Percentiles rank a stretch among this genome's conserved stretches.
These are phyloP conservation scores for Aspergillus costaricaensis DNA, from an alignment of 2,329 filamentous ascomycete genomes.

Conservation along the genomic window DNA sequence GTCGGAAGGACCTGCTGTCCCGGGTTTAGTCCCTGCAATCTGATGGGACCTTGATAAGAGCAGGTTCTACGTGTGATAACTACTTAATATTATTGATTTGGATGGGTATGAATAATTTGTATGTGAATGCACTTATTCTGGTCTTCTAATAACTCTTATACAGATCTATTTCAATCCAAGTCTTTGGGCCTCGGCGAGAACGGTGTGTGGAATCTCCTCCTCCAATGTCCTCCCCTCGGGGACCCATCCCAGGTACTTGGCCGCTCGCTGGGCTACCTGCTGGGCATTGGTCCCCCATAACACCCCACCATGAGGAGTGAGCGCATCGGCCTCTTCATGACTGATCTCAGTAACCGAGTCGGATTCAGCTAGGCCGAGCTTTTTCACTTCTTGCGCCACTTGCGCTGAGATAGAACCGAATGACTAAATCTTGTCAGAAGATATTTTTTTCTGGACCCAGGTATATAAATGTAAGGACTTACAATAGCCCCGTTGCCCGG, in stretches of 20 bases:
- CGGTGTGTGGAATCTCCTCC: conserved; percentile 28
- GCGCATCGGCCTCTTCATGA: conserved; percentile 26
- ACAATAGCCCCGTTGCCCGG: conserved; percentile 28
- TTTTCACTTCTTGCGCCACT: conserved; percentile 24
- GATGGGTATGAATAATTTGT: no score
- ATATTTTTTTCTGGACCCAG: no score
- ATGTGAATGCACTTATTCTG: no score
- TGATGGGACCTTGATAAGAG: neutral
- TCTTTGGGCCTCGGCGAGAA: conserved; percentile 24
- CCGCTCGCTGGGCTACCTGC: conserved; percentile 24
- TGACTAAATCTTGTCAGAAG: conserved; percentile 18
- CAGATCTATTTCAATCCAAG: conserved; percentile 11
- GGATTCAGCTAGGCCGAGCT: conserved; percentile 24
- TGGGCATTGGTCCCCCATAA: conserved; percentile 36
- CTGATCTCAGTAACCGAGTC: conserved; percentile 22
- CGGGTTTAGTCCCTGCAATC: neutral
- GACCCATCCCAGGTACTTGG: conserved; percentile 27
- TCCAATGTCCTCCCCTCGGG: conserved; percentile 23
- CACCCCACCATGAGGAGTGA: conserved; percentile 26
- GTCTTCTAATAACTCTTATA: no score
- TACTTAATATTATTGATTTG: no score
- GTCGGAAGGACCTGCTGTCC: neutral
- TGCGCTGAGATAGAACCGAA: conserved; percentile 27
- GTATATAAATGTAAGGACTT: conserved; percentile 7
- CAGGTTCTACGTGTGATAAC: neutral